Base-by-base conservation (phyloP, 2,329 filamentous ascomycete genomes). In the Beauveria asiatica region DNA sequence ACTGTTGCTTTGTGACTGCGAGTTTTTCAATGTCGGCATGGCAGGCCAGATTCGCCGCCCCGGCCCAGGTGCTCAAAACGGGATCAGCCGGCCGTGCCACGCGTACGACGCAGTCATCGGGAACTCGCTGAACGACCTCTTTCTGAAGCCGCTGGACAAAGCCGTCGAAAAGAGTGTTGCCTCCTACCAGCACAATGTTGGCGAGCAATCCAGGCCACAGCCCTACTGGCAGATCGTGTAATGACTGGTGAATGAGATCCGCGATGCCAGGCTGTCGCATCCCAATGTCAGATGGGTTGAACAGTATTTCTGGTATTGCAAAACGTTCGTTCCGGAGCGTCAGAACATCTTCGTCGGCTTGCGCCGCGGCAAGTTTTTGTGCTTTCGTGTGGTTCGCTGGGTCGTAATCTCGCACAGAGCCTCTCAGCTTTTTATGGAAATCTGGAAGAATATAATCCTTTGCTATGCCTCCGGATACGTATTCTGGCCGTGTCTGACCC, bases 361-460 rank as follows among this genome's bases (percentile, higher is more conserved):
- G 68, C 57, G 76, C 70, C 68, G 75, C 74, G 1, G 77, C 72
- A 17, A 78, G 67, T 65, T 79, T 81, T 30, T 73, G 73, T 3
- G 79, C 75, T 49, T 76, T 78, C 0, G 83, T 81, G 46, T 86
- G 81, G 33, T 80, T 75, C 0, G 81, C 75, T 1, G 90, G 83
- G 67, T 96, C 90, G 68, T 93, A 91, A 3, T 92, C 88, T 58
- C 89, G 82, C 33, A 92, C 78, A 56, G 88, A 81, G 1, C 93
- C 93, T 50, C 87, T 77, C 3, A 74, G 73, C 3, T 78, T 74
- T 0, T 77, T 75, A 65, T 86, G 82, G 63, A 84, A 88, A 71
- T 99, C 92, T 0, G 94, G 94, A 2, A 99, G 79, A 21, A 97
- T 87, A 70, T 97, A 99, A 70, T 99, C 93, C 60, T 92, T 86